Base-by-base conservation (phyloP, 2,329 filamentous ascomycete genomes). In the Alternaria sp. region DNA sequence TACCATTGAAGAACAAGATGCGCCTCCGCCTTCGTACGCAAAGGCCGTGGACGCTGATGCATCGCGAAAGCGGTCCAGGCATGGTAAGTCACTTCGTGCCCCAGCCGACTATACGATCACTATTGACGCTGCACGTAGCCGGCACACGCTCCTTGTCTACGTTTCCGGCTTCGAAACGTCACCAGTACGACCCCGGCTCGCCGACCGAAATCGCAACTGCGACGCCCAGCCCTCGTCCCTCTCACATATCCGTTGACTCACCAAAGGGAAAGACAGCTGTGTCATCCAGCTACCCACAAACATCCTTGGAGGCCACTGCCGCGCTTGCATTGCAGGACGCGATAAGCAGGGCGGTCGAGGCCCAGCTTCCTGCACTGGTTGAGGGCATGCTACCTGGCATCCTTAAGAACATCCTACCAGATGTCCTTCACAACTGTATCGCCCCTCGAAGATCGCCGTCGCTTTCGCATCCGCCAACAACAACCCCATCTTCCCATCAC, bases 131-230 rank as follows among this genome's bases (percentile, higher is more conserved):
- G 11, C 14, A 24, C 24, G 22, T 16, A 64, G 61, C 41, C 48
- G 39, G 59, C 3, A 54, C 49, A 8, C 59, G 28, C 39, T 51
- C 63, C 43, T 22, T 42, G 28, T 57, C 62, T 5, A 24, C n/a
- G 7, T 58, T 44, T 6, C 61, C 56, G n/a, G 51, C 58, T 34
- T n/a, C 51, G 4, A 69, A 69, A 54, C 65, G 65, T 57, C 36
- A 55, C 54, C 3, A 32, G 36, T 32, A 36, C 52, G 34, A 28
- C 32, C 14, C 51, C 32, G 34, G 57, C 51, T 54, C 57, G 18
- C n/a, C 61, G 30, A 52, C 51, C 39, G 46, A 67, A 46, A 49
- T 56, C 7, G 52, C 52, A 6, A 51, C 57, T 12, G 30, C 20
- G 18, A 34, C 32, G 7, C 46, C 46, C 16, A 36, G 32, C 22